phyloP scores from a whole-genome alignment of 164 flowering plant genomes.

The Platanus orientalis region DNA sequence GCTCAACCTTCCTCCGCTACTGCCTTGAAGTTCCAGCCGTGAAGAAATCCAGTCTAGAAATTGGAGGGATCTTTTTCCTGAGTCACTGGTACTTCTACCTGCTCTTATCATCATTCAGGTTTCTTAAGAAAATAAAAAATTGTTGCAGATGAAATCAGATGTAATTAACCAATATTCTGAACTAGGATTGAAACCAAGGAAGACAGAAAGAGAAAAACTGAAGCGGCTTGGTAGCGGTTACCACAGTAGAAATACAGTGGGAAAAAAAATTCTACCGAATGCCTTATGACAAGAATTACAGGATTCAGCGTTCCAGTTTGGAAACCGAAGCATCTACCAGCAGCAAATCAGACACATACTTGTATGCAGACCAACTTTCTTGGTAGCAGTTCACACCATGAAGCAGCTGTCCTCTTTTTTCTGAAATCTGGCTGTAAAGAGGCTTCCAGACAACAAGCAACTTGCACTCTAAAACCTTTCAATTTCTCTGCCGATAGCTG shows the following conservation, averaged over 20 bases:
- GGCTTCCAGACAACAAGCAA: background rate
- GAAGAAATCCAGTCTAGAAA: too few relatives aligned
- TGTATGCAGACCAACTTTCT: background rate
- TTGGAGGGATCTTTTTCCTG: too few relatives aligned
- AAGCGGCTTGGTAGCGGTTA: background rate
- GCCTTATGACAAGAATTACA: background rate
- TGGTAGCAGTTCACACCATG: background rate
- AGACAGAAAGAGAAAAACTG: too few relatives aligned
- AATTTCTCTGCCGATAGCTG: slow-evolving; percentile 9
- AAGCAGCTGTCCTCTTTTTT: background rate
- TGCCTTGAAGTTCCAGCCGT: too few relatives aligned
- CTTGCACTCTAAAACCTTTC: background rate
- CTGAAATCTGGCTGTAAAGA: background rate
- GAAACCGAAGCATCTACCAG: background rate
- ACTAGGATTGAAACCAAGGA: too few relatives aligned
- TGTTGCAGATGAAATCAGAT: too few relatives aligned
- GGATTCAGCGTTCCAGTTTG: background rate
- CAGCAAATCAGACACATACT: background rate
- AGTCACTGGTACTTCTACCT: too few relatives aligned
- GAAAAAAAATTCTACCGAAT: background rate
- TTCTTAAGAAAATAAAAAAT: too few relatives aligned
- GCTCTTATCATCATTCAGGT: too few relatives aligned
- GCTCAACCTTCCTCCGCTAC: too few relatives aligned
- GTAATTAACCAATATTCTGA: too few relatives aligned
- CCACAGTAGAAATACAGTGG: background rate